phyloP scores from a whole-genome alignment of 2,329 filamentous ascomycete genomes.

The Penicillium sp. region DNA sequence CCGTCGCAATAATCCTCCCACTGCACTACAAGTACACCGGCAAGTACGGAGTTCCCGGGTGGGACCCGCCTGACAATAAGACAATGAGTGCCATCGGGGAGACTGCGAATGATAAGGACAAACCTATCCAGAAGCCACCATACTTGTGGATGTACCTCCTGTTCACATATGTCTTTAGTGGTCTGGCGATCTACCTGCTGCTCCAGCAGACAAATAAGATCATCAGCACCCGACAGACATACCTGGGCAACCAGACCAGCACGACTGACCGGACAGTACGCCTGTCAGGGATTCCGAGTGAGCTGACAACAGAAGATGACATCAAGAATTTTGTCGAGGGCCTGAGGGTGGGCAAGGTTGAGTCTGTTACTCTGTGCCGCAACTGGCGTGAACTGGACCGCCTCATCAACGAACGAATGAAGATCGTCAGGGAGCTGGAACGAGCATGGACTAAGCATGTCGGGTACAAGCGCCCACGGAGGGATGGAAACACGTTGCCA shows the following conservation, averaged over 20 bases:
- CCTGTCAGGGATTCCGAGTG: slow-evolving; percentile 78
- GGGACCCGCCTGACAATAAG: slow-evolving; percentile 27
- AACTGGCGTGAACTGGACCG: slow-evolving; percentile 81
- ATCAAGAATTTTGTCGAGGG: slow-evolving; percentile 86
- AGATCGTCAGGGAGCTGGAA: slow-evolving; percentile 70
- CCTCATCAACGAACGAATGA: slow-evolving; percentile 65
- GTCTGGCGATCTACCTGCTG: slow-evolving; percentile 76
- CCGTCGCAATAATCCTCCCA: slow-evolving; percentile 74
- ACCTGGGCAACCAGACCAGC: slow-evolving; percentile 90
- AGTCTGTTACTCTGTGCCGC: slow-evolving; percentile 79
- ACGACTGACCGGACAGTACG: slow-evolving; percentile 92
- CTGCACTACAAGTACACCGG: slow-evolving; percentile 69
- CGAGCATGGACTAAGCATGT: slow-evolving; percentile 76
- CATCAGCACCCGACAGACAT: slow-evolving; percentile 82
- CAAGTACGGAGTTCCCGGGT: slow-evolving; percentile 40
- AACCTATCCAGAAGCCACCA: slow-evolving; percentile 37
- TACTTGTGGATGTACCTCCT: slow-evolving; percentile 91
- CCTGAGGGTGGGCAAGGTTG: slow-evolving; percentile 83
- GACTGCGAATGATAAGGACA: slow-evolving; percentile 30
- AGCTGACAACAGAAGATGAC: slow-evolving; percentile 74
- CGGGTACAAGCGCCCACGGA: slow-evolving; percentile 54
- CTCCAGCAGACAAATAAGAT: slow-evolving; percentile 79
- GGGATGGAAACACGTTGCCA: slow-evolving; percentile 45
- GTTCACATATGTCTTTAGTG: slow-evolving; percentile 93
- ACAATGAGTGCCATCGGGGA: slow-evolving; percentile 27